These are phyloP conservation scores for Bipolaris cookei DNA, from an alignment of 2,329 filamentous ascomycete genomes.

Conservation along the genomic window DNA sequence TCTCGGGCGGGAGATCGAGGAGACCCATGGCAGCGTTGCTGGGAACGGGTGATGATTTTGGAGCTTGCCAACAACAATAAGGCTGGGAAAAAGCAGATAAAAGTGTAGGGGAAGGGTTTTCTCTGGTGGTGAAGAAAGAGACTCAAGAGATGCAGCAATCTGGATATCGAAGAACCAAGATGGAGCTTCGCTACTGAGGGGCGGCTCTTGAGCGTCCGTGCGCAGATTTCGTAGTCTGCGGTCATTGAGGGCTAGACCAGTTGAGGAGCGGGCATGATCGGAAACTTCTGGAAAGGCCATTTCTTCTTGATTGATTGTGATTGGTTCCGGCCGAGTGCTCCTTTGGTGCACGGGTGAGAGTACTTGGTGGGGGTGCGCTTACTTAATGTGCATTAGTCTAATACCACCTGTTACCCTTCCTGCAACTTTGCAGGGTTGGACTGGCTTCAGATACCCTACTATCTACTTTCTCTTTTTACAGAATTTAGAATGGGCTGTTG, in stretches of 20 bases:
- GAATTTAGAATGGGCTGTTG: neutral
- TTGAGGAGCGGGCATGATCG: neutral
- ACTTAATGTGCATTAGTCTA: neutral
- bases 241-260: neutral
- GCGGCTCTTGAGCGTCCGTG: neutral
- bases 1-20: conserved; percentile 41
- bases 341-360: neutral
- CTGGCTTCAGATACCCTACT: neutral
- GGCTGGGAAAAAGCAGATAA: neutral
- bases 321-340: neutral
- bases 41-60: neutral
- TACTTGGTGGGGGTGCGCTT: neutral
- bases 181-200: neutral
- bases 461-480: neutral
- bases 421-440: neutral
- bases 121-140: neutral
- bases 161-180: neutral
- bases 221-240: neutral
- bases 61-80: neutral
- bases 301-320: neutral
- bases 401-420: neutral
- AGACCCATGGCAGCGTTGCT: conserved; percentile 32
- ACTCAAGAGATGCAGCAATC: neutral
- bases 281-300: conserved; percentile 1
- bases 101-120: neutral